A percentile compares a stretch with the other conserved stretches of the same genome.
Evolutionary conservation across 345 rosid genomes (phyloP).

Genomic region (Draba incana): DNA sequence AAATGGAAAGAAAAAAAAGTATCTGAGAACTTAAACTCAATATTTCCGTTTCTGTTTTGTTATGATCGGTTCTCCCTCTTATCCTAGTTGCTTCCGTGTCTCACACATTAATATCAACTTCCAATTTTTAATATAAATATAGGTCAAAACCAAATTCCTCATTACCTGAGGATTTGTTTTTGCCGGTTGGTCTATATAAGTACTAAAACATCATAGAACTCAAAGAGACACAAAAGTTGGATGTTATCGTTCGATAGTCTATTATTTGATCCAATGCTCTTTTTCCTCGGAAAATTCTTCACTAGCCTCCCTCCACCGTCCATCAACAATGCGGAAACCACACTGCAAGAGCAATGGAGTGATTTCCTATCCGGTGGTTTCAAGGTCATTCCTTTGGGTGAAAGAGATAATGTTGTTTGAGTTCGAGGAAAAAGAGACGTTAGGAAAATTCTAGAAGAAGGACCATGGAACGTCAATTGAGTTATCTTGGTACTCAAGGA

Average conservation of each 20-base stretch:
- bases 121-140: no score
- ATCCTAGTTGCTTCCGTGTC: no score
- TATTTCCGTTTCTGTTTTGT: no score
- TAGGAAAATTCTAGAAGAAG: neutral
- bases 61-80: no score
- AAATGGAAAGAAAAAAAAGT: no score
- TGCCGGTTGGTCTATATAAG: no score
- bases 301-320: neutral
- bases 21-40: no score
- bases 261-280: neutral
- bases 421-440: neutral
- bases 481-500: slow-evolving; percentile 3
- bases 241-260: neutral
- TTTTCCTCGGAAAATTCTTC: neutral
- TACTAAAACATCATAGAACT: no score
- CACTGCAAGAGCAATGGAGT: neutral
- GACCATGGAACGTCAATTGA: neutral
- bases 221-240: no score
- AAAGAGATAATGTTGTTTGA: neutral
- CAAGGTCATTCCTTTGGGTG: neutral
- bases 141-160: no score
- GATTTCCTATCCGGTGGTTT: neutral
- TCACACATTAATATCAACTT: no score
- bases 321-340: neutral
- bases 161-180: no score